Percentiles rank a stretch among this genome's conserved stretches.
phyloP scores from a whole-genome alignment of 2,329 filamentous ascomycete species.

The Sarocladium brachiariae region DNA sequence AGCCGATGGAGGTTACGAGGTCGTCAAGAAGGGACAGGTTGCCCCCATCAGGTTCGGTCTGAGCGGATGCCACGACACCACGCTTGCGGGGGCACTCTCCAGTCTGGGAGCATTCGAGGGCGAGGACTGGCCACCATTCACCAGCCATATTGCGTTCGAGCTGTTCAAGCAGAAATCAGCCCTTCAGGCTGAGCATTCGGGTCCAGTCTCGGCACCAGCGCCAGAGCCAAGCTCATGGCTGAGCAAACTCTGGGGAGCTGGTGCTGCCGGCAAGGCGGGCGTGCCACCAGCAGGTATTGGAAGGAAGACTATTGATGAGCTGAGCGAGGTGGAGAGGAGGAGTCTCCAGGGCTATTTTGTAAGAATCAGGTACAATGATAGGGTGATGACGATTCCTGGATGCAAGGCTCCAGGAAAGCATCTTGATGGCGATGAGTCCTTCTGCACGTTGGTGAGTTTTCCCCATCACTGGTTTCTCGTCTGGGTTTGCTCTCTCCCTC shows the following conservation, averaged over 20 bases:
- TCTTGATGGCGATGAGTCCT: conserved; percentile 75
- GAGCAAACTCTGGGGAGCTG: conserved; percentile 2
- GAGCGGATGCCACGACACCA: conserved; percentile 89
- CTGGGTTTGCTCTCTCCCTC: not conserved
- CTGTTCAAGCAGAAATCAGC: conserved; percentile 57
- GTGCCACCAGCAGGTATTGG: conserved; percentile 43
- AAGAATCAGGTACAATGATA: conserved; percentile 84
- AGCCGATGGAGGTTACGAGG: conserved; percentile 46
- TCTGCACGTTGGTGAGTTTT: conserved; percentile 73
- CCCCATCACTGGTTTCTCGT: too few species aligned
- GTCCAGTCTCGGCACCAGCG: conserved; percentile 3
- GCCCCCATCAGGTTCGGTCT: conserved; percentile 64
- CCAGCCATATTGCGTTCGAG: conserved; percentile 85
- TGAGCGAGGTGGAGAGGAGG: conserved; percentile 50
- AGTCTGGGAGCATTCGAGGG: conserved; percentile 72
- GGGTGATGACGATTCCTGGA: conserved; percentile 71
- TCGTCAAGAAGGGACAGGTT: conserved; percentile 21
- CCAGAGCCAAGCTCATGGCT: conserved; percentile 17
- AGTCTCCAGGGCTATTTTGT: conserved; percentile 75
- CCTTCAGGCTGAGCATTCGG: conserved; percentile 19
- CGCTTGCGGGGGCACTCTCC: conserved; percentile 69
- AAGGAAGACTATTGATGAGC: conserved; percentile 49
- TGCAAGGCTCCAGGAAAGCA: conserved; percentile 75
- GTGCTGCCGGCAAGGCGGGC: conserved; percentile 10
- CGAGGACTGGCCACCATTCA: conserved; percentile 84